These are phyloP conservation scores for Macadamia integrifolia DNA, from an alignment of 164 flowering plant species.

Conservation along the genomic window DNA sequence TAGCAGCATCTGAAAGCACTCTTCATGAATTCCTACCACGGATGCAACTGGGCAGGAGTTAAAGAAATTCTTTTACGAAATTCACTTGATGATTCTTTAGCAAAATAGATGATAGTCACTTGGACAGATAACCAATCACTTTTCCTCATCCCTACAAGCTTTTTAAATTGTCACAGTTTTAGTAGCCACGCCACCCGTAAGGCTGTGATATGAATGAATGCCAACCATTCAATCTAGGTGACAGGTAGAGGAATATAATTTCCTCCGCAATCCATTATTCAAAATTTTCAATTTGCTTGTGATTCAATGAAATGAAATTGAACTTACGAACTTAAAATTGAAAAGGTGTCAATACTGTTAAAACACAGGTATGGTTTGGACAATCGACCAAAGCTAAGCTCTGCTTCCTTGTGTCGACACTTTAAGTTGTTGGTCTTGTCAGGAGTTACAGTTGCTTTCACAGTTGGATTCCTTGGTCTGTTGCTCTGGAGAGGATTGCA, in stretches of 20 bases:
- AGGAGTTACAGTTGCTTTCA: too few species aligned
- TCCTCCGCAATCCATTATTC: background rate
- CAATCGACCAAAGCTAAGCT: constrained; percentile 35
- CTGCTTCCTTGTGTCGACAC: constrained; percentile 24
- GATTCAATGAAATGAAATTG: background rate
- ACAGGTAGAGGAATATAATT: too few species aligned
- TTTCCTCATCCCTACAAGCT: background rate
- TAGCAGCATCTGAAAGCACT: constrained; percentile 16
- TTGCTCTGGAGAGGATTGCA: constrained; percentile 8
- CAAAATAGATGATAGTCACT: background rate
- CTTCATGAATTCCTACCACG: constrained; percentile 20
- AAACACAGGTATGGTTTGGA: background rate
- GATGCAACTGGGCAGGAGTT: constrained; percentile 2
- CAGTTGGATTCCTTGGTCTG: background rate
- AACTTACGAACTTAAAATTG: background rate
- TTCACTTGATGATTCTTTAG: background rate
- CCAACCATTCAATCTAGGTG: too few species aligned
- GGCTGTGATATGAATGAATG: too few species aligned
- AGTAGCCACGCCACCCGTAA: background rate
- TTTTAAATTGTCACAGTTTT: background rate
- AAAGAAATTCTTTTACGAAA: background rate
- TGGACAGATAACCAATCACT: background rate
- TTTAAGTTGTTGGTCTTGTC: too few species aligned
- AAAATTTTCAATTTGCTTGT: background rate
- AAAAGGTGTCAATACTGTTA: background rate